These are phyloP conservation scores for Dujonia santamariae DNA, from an alignment of 1,139 yeast genomes.

Conservation along the genomic window DNA sequence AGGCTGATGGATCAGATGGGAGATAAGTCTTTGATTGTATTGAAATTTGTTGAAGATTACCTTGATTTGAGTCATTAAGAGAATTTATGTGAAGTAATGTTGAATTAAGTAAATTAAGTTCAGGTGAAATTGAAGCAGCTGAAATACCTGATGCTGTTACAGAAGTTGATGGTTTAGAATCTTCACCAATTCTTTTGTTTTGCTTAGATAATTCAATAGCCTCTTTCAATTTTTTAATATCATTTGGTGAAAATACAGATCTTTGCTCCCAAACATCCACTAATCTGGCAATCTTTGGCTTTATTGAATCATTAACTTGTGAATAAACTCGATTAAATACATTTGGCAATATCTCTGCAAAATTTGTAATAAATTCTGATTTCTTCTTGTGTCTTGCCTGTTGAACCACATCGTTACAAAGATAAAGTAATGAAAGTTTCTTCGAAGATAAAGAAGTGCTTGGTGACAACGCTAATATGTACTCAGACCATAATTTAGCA, in stretches of 20 bases:
- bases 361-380: slow-evolving; percentile 57
- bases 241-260: slow-evolving; percentile 45
- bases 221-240: slow-evolving; percentile 41
- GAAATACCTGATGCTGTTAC: slow-evolving; percentile 2
- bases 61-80: slow-evolving; percentile 30
- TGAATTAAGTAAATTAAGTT: slow-evolving; percentile 35
- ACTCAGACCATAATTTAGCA: slow-evolving; percentile 61
- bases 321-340: slow-evolving; percentile 32
- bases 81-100: slow-evolving; percentile 27
- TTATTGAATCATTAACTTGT: slow-evolving; percentile 34
- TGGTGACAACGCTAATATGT: slow-evolving; percentile 22
- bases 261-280: slow-evolving; percentile 77
- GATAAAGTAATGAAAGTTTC: slow-evolving; percentile 60
- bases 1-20: slow-evolving; percentile 37
- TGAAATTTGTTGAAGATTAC: slow-evolving; percentile 41
- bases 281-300: slow-evolving; percentile 60
- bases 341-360: slow-evolving; percentile 45
- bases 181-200: slow-evolving; percentile 8
- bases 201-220: slow-evolving; percentile 24
- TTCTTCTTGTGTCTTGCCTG: slow-evolving; percentile 68
- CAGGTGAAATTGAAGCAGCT: slow-evolving; percentile 33
- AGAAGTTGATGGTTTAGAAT: slow-evolving; percentile 7
- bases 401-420: slow-evolving; percentile 84
- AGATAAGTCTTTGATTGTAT: slow-evolving; percentile 41
- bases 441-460: slow-evolving; percentile 29